Conservation (phyloP, 352 stramenopile species). For the Phytopythium delawarense region DNA sequence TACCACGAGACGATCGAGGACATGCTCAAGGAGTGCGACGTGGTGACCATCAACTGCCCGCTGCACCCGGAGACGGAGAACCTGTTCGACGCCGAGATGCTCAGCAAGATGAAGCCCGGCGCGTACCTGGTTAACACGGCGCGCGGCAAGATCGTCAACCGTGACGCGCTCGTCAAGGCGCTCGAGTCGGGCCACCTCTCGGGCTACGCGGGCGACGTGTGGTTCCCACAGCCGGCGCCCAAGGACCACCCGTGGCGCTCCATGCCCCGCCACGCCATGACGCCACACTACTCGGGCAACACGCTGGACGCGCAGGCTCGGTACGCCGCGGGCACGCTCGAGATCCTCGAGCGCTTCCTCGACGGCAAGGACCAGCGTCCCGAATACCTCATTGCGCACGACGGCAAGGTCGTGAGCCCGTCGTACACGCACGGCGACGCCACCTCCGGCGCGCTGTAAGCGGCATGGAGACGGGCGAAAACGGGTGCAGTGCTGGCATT, state of each 20-base stretch:
- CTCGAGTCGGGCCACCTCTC: slow-evolving; percentile 16
- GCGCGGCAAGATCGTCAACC: slow-evolving; percentile 77
- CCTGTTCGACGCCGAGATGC: slow-evolving; percentile 58
- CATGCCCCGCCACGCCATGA: slow-evolving; percentile 43
- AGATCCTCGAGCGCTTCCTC: slow-evolving; percentile 43
- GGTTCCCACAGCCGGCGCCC: slow-evolving; percentile 72
- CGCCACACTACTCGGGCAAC: slow-evolving; percentile 41
- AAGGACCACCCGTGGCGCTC: slow-evolving; percentile 40
- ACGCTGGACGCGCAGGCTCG: slow-evolving; percentile 35
- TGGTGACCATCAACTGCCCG: slow-evolving; percentile 74
- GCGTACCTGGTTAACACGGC: slow-evolving; percentile 82
- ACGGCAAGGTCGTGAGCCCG: slow-evolving; percentile 29
- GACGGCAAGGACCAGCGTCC: slow-evolving; percentile 30
- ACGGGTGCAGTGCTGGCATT: not conserved
- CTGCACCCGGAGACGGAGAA: slow-evolving; percentile 58
- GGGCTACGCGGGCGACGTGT: slow-evolving; percentile 60
- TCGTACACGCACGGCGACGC: slow-evolving; percentile 31
- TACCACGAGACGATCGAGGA: slow-evolving; percentile 31
- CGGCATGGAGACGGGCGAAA: not conserved
- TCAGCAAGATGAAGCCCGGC: slow-evolving; percentile 61
- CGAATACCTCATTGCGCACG: slow-evolving; percentile 37
- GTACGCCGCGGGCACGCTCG: slow-evolving; percentile 30
- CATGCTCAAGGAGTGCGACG: slow-evolving; percentile 55
- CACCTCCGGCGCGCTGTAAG: slow-evolving; percentile 23
- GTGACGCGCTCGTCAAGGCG: slow-evolving; percentile 32